A percentile compares a stretch with the other conserved stretches of the same genome.
These are phyloP conservation scores for Chlamydomonas reinhardtii DNA, from an alignment of 163 green algal genomes.

Conservation along the genomic window DNA sequence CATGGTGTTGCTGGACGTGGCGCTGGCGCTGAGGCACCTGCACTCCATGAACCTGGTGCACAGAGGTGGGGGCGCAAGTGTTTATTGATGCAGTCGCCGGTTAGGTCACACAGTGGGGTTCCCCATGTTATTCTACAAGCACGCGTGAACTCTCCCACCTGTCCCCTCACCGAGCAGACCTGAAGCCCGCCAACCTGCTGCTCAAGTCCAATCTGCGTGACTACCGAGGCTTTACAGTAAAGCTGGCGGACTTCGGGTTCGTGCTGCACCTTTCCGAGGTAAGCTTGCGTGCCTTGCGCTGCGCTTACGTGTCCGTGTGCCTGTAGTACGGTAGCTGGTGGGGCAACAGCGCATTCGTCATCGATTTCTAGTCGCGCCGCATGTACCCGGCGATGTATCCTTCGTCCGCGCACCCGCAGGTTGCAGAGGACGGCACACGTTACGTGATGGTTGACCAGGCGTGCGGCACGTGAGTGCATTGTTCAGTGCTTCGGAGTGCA, in stretches of 20 bases:
- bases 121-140: too few species aligned
- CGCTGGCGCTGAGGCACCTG: constrained; percentile 38
- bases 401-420: neutral
- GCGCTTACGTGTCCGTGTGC: neutral
- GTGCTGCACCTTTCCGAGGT: constrained; percentile 36
- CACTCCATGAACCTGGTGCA: constrained; percentile 42
- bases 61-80: too few species aligned
- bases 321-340: too few species aligned
- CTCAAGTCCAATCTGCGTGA: constrained; percentile 32
- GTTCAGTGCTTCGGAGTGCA: neutral
- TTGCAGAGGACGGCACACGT: constrained; percentile 12
- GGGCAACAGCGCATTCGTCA: too few species aligned
- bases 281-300: too few species aligned
- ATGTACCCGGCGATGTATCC: too few species aligned
- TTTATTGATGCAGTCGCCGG: too few species aligned
- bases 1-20: constrained; percentile 45
- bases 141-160: too few species aligned
- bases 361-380: too few species aligned
- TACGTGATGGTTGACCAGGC: constrained; percentile 25
- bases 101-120: too few species aligned
- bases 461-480: constrained; percentile 21
- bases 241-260: constrained; percentile 48
- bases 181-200: constrained; percentile 48
- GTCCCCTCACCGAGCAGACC: constrained; percentile 9
- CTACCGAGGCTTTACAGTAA: constrained; percentile 42